Evolutionary conservation across 148 eudicot species (phyloP), one percentile per base, ranked within the genome.

Genomic region (Vaccinium myrtillus): DNA sequence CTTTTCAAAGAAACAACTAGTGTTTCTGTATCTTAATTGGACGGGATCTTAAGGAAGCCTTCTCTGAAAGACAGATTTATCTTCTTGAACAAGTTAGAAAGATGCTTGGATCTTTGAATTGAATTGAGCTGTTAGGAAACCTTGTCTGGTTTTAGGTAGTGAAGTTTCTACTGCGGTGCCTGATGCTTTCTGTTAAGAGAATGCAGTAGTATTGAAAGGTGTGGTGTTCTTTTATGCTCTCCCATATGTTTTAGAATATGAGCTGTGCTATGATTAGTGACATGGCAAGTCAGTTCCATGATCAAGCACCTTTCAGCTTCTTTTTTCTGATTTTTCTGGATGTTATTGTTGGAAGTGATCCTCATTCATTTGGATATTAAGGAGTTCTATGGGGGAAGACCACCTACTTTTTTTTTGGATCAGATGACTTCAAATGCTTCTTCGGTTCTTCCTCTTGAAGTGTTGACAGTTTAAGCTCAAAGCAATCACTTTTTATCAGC

Each of bases 341-440:
- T 85, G n/a, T 2, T 10, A 9, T 63, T 59, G n/a, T 25, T 25
- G n/a, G 23, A 80, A 19, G 75, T 5, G 71, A 36, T 81, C 56
- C 50, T 49, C n/a, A 16, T 50, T 36, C 49, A 2, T 27, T 84
- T 15, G 36, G 83, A 48, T 18, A 13, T 49, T 61, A 55, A 50
- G 58, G 36, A 63, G 54, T 32, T 9, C 76, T 19, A 27, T 69
- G 36, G 61, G 0, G 23, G 54, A 25, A 30, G 39, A 23, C 50
- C 69, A 48, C 54, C 63, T 76, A 48, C 75, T 30, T 13, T 32
- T 32, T 32, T 61, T 61, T 50, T 30, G 65, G 81, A 77, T 77
- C 77, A 39, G 56, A 75, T 82, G 70, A 25, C 71, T 69, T 84
- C 76, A 61, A 81, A 81, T 58, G 27, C 74, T 49, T 70, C 39